Evolutionary conservation across 345 rosid genomes (phyloP), one percentile per base, ranked within the genome.

Genomic region (Sapria himalayana): DNA sequence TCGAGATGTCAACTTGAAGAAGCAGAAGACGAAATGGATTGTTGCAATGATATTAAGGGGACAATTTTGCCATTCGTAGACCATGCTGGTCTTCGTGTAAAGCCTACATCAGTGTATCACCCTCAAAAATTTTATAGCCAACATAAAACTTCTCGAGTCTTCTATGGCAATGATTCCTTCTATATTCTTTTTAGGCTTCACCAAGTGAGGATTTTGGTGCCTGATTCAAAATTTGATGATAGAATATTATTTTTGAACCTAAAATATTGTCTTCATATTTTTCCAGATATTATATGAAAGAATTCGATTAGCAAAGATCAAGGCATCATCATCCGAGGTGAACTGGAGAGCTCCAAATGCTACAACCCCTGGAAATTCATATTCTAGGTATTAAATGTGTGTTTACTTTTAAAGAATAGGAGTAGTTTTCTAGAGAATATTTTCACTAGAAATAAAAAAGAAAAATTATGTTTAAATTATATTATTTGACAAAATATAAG

Each of bases 111-210:
- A 46, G 80, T 82, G 69, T 70, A 73, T 68, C 74, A 73, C 16
- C 67, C 76, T 36, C 65, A 52, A 23, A 56, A 67, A 16, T 60
- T 72, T 56, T 37, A 35, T 39, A 62, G 61, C 48, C 65, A 59
- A 50, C 71, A 61, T 29, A 72, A 61, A 38, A 72, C 58, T 45
- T 67, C 74, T n/a, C 51, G 51, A 27, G 52, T 84, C 62, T 91
- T 91, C 59, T 91, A 84, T 51, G 99, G 95, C 48, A 84, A 84
- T 48, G 95, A 91, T 64, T 84, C 92, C 19, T 84, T 73, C 55
- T 84, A 84, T 41, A 84, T 84, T 50, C 79, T 84, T 45, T 75
- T 84, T 41, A 71, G 95, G 69, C 99, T 91, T 65, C 99, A 91
- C 59, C 99, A 70, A 57, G 99, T 91, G 71, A 69, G 66, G 52